Conservation (phyloP, 2,329 filamentous ascomycete species). For the Colletotrichum sp. region DNA sequence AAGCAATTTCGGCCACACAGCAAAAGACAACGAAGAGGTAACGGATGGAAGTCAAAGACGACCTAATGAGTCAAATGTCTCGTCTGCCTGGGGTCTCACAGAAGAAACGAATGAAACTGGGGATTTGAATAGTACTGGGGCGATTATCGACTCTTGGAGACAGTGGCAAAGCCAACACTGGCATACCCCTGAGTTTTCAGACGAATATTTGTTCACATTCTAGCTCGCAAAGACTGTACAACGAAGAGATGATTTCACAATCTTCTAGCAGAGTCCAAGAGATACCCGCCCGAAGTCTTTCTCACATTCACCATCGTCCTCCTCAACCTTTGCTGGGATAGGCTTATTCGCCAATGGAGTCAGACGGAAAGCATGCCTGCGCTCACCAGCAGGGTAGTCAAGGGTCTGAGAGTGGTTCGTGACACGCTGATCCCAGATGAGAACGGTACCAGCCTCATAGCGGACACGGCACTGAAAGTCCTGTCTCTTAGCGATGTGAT, state of each 20-base stretch:
- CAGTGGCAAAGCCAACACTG: neutral
- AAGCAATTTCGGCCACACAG: neutral
- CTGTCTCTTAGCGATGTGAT: constrained; percentile 68
- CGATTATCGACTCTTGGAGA: neutral
- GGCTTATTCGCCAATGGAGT: constrained; percentile 17
- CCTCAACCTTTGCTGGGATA: constrained; percentile 20
- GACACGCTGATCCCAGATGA: constrained; percentile 49
- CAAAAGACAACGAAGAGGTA: neutral
- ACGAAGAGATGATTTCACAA: neutral
- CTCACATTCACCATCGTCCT: constrained; percentile 26
- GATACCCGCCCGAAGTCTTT: constrained; percentile 21
- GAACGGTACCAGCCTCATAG: constrained; percentile 66
- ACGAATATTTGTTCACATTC: neutral
- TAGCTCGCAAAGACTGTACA: rapidly evolving
- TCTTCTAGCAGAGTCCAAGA: constrained; percentile 11
- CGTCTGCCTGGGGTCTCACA: neutral
- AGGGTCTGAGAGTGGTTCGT: constrained; percentile 14
- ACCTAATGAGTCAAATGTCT: rapidly evolving
- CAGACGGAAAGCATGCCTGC: constrained; percentile 14
- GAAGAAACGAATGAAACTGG: neutral
- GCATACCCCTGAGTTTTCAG: neutral
- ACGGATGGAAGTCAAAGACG: rapidly evolving
- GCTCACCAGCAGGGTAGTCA: constrained; percentile 4
- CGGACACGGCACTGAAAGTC: constrained; percentile 69
- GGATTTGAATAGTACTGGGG: neutral